Evolutionary conservation across 441 rosid genomes (phyloP).

Genomic region (Lepidium campestre): DNA sequence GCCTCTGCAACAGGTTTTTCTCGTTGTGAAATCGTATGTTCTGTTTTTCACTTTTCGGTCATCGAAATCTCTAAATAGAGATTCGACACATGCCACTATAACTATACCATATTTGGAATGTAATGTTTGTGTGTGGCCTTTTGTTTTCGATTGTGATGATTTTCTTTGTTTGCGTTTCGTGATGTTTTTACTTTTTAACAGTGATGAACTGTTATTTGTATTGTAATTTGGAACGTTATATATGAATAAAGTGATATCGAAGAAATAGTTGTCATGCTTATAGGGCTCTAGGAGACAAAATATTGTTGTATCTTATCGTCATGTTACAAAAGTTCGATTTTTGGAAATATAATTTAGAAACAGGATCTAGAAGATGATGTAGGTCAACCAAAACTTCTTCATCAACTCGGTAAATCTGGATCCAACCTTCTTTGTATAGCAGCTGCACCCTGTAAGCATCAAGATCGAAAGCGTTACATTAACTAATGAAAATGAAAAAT

Average conservation of each 20-base stretch:
- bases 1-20: conserved; percentile 4
- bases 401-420: conserved; percentile 81
- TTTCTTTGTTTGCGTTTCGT: neutral
- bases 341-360: neutral
- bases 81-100: too few relatives aligned
- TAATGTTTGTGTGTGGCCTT: neutral
- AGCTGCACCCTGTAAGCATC: conserved; percentile 62
- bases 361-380: neutral
- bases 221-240: neutral
- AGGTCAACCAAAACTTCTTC: neutral
- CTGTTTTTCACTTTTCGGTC: conserved; percentile 13
- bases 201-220: neutral
- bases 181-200: neutral
- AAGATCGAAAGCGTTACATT: neutral
- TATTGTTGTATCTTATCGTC: neutral
- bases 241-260: neutral
- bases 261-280: neutral
- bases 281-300: neutral
- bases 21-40: conserved; percentile 17
- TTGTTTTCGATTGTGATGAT: neutral
- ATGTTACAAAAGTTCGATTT: neutral
- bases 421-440: conserved; percentile 92
- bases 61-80: conserved; percentile 27
- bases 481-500: neutral
- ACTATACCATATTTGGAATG: neutral